phyloP scores from a whole-genome alignment of 768 basidiomycete genomes.

The Gloeopeniophorella convolvens region DNA sequence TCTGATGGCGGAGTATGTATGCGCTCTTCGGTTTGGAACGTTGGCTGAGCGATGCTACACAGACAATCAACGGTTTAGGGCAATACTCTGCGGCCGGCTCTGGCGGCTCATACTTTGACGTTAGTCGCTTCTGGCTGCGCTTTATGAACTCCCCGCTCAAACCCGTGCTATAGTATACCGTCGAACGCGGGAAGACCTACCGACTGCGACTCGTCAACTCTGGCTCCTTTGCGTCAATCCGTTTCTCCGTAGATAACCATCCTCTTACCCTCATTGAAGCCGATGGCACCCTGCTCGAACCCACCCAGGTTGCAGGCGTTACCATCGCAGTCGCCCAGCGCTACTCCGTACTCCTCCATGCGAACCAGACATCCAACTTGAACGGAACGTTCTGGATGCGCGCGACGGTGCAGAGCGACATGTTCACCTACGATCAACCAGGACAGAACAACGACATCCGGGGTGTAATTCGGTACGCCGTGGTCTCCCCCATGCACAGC shows the following conservation, averaged over 20 bases:
- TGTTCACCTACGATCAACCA: conserved; percentile 25
- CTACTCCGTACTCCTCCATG: conserved; percentile 40
- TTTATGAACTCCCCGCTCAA: conserved; percentile 9
- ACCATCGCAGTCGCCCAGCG: conserved; percentile 42
- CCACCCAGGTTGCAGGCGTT: conserved; percentile 34
- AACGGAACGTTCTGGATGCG: conserved; percentile 36
- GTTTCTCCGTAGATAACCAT: conserved; percentile 42
- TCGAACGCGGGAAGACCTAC: conserved; percentile 34
- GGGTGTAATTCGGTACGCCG: conserved; percentile 10
- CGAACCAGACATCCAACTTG: conserved; percentile 33
- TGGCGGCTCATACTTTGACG: conserved; percentile 28
- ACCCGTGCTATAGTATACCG: conserved; percentile 27
- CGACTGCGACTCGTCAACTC: conserved; percentile 44
- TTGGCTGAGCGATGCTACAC: not conserved
- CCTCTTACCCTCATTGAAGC: conserved; percentile 41
- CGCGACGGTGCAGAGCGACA: conserved; percentile 31
- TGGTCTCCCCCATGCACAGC: not conserved
- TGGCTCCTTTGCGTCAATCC: conserved; percentile 40
- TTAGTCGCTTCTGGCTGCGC: conserved; percentile 2
- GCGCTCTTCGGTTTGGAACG: not conserved
- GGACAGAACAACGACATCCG: conserved; percentile 19
- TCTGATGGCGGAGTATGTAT: conserved; percentile 28
- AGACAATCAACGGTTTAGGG: conserved; percentile 31
- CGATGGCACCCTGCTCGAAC: conserved; percentile 39
- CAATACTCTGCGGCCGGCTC: conserved; percentile 25